phyloP scores from a whole-genome alignment of 306 rosid species.

The Oemleria cerasiformis region DNA sequence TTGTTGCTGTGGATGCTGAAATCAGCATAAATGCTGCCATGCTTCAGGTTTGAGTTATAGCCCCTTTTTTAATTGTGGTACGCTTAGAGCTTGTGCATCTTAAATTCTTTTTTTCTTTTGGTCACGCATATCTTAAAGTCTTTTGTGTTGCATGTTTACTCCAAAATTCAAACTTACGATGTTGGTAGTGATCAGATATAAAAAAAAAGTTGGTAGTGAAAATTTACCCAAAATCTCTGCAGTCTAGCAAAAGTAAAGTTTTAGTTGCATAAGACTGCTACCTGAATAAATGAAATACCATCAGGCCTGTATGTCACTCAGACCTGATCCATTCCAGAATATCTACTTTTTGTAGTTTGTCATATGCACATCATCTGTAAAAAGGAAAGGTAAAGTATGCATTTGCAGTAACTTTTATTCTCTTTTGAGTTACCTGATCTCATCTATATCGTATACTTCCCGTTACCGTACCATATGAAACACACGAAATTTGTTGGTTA shows the following conservation, averaged over 20 bases:
- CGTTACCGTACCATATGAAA: too few relatives aligned
- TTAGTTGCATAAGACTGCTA: too few relatives aligned
- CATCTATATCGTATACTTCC: too few relatives aligned
- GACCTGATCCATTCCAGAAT: neutral
- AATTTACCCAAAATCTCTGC: too few relatives aligned
- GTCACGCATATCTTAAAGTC: neutral
- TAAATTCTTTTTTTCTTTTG: too few relatives aligned
- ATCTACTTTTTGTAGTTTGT: neutral
- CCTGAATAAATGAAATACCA: too few relatives aligned
- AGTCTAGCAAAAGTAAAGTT: too few relatives aligned
- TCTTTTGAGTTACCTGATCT: neutral
- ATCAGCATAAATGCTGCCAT: slow-evolving; percentile 82
- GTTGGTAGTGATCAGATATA: too few relatives aligned
- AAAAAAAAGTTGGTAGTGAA: too few relatives aligned
- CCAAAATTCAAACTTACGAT: too few relatives aligned
- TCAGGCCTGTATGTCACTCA: neutral
- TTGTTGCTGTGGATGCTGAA: slow-evolving; percentile 83
- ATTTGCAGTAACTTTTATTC: neutral
- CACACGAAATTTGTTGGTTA: too few relatives aligned
- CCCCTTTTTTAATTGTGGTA: slow-evolving; percentile 15
- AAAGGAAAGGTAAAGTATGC: neutral
- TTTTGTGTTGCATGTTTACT: neutral
- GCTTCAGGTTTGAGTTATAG: slow-evolving; percentile 61
- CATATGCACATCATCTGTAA: neutral
- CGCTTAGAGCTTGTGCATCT: neutral